These are phyloP conservation scores for Hondaea fermentalgiana DNA, from an alignment of 108 stramenopile genomes.

Conservation along the genomic window DNA sequence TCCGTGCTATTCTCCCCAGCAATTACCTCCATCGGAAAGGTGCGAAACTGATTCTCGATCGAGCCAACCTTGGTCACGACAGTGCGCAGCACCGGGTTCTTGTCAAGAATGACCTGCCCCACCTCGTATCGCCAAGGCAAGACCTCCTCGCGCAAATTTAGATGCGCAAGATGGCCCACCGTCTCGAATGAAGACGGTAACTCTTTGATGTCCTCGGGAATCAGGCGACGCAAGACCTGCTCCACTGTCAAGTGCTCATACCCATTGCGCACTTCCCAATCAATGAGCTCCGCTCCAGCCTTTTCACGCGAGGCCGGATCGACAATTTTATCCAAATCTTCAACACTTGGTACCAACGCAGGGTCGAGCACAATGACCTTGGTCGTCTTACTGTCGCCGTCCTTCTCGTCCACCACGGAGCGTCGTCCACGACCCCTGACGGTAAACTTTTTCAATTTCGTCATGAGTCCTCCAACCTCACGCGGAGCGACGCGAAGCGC, in stretches of 20 bases:
- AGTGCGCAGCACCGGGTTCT: slow-evolving; percentile 67
- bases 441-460: too few relatives aligned
- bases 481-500: too few relatives aligned
- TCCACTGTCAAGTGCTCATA: slow-evolving; percentile 63
- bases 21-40: slow-evolving; percentile 90
- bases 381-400: too few relatives aligned
- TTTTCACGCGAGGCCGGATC: not conserved
- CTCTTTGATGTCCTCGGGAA: slow-evolving; percentile 55
- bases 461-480: too few relatives aligned
- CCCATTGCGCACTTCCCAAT: not conserved
- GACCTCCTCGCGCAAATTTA: slow-evolving; percentile 78
- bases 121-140: slow-evolving; percentile 80
- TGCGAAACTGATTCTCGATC: slow-evolving; percentile 81
- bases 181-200: slow-evolving; percentile 80
- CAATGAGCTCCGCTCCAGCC: not conserved
- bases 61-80: slow-evolving; percentile 89
- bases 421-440: too few relatives aligned
- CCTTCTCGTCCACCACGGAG: too few relatives aligned
- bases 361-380: not conserved
- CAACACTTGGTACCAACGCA: not conserved
- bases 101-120: slow-evolving; percentile 82
- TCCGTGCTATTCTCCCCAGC: slow-evolving; percentile 61
- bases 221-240: slow-evolving; percentile 57
- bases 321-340: not conserved
- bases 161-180: slow-evolving; percentile 84